phyloP scores from a whole-genome alignment of 2,329 filamentous ascomycete species.

The Fusarium drepaniforme region DNA sequence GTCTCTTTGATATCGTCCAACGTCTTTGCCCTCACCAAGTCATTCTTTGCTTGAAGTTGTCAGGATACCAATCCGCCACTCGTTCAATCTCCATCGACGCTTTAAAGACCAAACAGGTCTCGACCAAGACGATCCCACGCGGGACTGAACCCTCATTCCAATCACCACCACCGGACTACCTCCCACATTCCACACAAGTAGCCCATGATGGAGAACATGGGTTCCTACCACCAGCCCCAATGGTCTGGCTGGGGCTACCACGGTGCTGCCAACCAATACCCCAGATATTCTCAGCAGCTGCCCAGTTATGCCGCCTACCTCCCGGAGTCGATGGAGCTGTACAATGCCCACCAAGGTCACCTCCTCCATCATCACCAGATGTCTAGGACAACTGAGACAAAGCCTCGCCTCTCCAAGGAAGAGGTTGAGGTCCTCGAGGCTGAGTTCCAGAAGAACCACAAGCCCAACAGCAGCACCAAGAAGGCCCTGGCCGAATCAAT shows the following conservation, averaged over 20 bases:
- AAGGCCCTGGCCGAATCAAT: constrained; percentile 71
- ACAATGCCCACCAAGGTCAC: constrained; percentile 52
- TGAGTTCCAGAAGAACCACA: constrained; percentile 73
- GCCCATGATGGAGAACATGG: constrained; percentile 47
- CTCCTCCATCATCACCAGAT: constrained; percentile 54
- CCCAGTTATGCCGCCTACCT: constrained; percentile 52
- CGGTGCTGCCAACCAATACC: constrained; percentile 44
- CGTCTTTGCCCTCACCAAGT: constrained; percentile 30
- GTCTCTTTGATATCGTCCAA: constrained; percentile 26
- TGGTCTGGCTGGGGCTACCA: constrained; percentile 53
- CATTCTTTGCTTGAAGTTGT: constrained; percentile 36
- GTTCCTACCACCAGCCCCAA: constrained; percentile 50
- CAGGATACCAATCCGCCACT: constrained; percentile 22
- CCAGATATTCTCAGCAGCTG: constrained; percentile 49
- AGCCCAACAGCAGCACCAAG: constrained; percentile 72
- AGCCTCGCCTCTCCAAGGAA: constrained; percentile 68
- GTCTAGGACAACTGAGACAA: constrained; percentile 60
- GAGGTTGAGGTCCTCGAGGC: constrained; percentile 70
- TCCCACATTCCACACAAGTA: constrained; percentile 27
- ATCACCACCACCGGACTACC: constrained; percentile 25
- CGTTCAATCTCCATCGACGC: constrained; percentile 19
- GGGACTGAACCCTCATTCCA: constrained; percentile 31
- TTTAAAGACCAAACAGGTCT: constrained; percentile 11
- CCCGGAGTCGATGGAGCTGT: constrained; percentile 54
- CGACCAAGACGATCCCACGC: constrained; percentile 16